Evolutionary conservation across 768 basidiomycete genomes (phyloP), one percentile per base, ranked within the genome.

Genomic region (Tylopilus cervinicoccineus): DNA sequence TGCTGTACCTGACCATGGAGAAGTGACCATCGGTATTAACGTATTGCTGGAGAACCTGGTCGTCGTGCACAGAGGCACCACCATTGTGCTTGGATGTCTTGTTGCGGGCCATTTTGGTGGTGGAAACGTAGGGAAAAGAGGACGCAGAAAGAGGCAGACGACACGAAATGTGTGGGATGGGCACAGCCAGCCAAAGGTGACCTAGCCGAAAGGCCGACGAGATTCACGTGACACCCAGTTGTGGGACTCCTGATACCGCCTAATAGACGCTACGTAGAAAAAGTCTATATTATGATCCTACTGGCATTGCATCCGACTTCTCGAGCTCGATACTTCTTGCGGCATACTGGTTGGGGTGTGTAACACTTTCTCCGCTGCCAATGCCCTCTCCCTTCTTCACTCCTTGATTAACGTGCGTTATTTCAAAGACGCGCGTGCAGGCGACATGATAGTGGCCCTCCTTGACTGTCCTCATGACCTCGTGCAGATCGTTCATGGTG

Each of bases 371-470:
- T 1, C 89, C 88, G 5, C 70, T 78, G 8, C 91, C 90, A 37
- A 94, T 58, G 0, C 95, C 96, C 13, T 96, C 91, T 2, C 93
- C 93, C 65, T 89, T 94, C 70, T 80, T 84, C 42, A 95, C 82
- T 9, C 86, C 83, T 51, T 66, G 71, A 17, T 66, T 65, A 20
- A 75, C 70, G 65, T 98, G 95, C 22, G 93, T 96, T 24, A 96
- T 76, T 71, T 99, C 96, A 67, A 93, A 99, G 19, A 98, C 92
- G 20, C 94, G 79, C 9, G 96, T 98, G 70, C 96, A 99, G 7
- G 94, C 95, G 38, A 97, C 87, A 64, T 99, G 95, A 65, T 84
- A 95, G 64, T 95, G 93, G 4, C 77, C 73, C 16, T 74, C 75
- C 62, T 89, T 91, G 42, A 95, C 89, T 4, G 77, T 80, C 40